Conservation (phyloP, 768 basidiomycete species). For the Tulasnella sp. region DNA sequence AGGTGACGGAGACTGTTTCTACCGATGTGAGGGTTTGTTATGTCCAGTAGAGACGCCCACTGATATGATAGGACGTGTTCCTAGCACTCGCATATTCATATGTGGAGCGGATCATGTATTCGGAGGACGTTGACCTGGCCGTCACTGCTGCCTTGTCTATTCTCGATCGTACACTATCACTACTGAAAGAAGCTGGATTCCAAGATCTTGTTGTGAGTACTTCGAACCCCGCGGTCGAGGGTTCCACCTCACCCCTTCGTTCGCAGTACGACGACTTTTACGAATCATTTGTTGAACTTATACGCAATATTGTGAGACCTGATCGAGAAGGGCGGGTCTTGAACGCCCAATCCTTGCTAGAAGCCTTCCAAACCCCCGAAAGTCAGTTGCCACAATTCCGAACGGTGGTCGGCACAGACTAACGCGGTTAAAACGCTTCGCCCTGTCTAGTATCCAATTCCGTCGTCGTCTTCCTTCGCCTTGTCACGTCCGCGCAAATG, state of each 20-base stretch:
- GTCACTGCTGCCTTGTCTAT: constrained; percentile 40
- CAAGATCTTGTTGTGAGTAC: constrained; percentile 48
- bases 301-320: constrained; percentile 34
- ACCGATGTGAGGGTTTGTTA: constrained; percentile 44
- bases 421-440: neutral
- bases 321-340: constrained; percentile 28
- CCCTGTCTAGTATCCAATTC: constrained; percentile 44
- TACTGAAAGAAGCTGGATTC: constrained; percentile 49
- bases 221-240: no score
- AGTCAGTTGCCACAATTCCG: constrained; percentile 27
- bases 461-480: constrained; percentile 66
- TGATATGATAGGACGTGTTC: neutral
- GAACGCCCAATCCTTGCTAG: constrained; percentile 32
- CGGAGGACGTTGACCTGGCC: constrained; percentile 34
- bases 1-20: constrained; percentile 79
- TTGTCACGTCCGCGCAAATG: constrained; percentile 76
- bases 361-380: constrained; percentile 42
- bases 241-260: neutral
- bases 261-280: constrained; percentile 46
- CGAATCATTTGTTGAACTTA: constrained; percentile 43
- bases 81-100: constrained; percentile 65
- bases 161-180: constrained; percentile 37
- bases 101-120: constrained; percentile 52
- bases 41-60: neutral
- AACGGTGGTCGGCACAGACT: neutral